Conservation (phyloP, 108 stramenopile species). For the Schizochytrium sp. region DNA sequence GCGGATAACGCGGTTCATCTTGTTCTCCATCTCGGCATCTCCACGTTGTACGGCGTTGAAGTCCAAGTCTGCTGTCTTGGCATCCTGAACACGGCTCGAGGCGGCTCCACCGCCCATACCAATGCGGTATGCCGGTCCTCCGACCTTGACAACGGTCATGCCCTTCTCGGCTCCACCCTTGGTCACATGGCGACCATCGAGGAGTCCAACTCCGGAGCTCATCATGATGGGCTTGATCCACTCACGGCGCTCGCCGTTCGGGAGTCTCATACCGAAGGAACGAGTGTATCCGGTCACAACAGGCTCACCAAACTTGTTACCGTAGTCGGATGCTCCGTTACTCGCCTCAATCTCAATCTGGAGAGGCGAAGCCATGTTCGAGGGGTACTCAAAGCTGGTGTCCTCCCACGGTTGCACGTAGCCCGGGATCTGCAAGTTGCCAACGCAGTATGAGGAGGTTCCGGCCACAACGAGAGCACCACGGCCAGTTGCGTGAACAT, state of each 20-base stretch:
- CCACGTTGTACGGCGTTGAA: conserved; percentile 99
- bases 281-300: conserved; percentile 95
- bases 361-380: conserved; percentile 88
- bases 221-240: conserved; percentile 99
- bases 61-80: conserved; percentile 90
- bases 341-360: conserved; percentile 93
- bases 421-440: conserved; percentile 92
- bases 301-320: conserved; percentile 99
- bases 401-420: conserved; percentile 96
- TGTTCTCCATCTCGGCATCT: conserved; percentile 99
- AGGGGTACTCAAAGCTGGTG: conserved; percentile 78
- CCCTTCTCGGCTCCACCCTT: conserved; percentile 94
- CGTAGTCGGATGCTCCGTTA: conserved; percentile 98
- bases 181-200: conserved; percentile 88
- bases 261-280: conserved; percentile 93
- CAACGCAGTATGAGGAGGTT: conserved; percentile 96
- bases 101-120: conserved; percentile 99
- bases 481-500: conserved; percentile 98
- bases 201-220: conserved; percentile 94
- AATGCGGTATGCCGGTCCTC: conserved; percentile 97
- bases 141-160: conserved; percentile 97
- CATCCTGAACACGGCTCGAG: conserved; percentile 86
- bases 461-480: conserved; percentile 93
- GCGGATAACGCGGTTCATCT: conserved; percentile 95
- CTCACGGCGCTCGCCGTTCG: conserved; percentile 85